Evolutionary conservation across 352 stramenopile species (phyloP), one percentile per base, ranked within the genome.

Genomic region (Phytophthora podocarpi): DNA sequence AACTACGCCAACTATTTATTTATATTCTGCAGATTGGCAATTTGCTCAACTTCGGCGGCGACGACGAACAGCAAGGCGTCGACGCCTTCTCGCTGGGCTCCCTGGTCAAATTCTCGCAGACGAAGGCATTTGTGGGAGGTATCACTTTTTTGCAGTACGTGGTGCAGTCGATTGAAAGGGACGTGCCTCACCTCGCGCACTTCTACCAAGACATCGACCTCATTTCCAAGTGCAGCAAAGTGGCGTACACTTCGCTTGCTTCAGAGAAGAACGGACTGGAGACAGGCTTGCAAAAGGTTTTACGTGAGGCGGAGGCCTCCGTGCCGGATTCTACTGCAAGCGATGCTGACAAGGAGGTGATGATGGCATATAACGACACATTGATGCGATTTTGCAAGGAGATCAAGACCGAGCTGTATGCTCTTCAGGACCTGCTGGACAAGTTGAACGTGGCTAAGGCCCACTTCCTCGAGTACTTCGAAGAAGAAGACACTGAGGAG

Each of bases 71-170:
- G 6, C 51, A 70, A 15, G 68, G 57, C 15, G 75, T 89, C 3
- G 75, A 76, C 16, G 84, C 82, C 9, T 95, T 95, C 34, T 90
- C 84, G 24, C 67, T 95, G 16, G 73, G 71, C 13, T 95, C 86
- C 10, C 64, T 95, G 37, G 81, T 92, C 31, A 95, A 93, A 64
- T 74, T 95, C 34, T 95, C 86, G 11, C 86, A 95, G 67, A 95
- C 86, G 1, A 95, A 93, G 64, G 86, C 84, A 20, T 95, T 95
- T 42, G 79, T 89, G 10, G 86, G 86, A 9, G 81, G 83, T 5
- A 87, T 87, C 37, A 93, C 86, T 11, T 89, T 95, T 52, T 69
- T 93, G 46, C 86, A 95, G 39, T 95, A 92, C 51, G 72, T 95
- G n/a, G 84, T 95, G 18, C 82, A 95, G 61, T 90, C 80, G 20